phyloP scores from a whole-genome alignment of 2,329 filamentous ascomycete species.

The Cladophialophora yegresii region DNA sequence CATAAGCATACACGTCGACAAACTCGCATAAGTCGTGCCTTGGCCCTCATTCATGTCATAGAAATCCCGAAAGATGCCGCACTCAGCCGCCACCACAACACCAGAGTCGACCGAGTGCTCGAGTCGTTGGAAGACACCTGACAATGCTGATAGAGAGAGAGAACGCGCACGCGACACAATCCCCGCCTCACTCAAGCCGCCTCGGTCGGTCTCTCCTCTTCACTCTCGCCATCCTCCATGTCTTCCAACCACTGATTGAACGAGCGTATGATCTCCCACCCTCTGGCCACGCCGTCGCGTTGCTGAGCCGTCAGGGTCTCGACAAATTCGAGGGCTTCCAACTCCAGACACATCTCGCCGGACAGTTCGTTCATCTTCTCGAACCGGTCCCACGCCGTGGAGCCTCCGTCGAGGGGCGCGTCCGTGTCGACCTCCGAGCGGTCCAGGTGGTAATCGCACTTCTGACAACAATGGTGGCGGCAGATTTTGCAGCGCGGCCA shows the following conservation, averaged over 20 bases:
- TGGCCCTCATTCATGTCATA: neutral
- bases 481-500: neutral
- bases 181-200: neutral
- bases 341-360: neutral
- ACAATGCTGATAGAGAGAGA: neutral
- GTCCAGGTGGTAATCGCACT: neutral
- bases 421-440: neutral
- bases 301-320: neutral
- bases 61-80: neutral
- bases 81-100: neutral
- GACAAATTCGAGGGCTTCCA: neutral
- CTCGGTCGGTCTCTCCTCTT: neutral
- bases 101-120: neutral
- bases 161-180: neutral
- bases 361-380: neutral
- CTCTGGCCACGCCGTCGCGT: neutral
- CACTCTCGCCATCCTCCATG: neutral
- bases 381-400: neutral
- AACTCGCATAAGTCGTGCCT: neutral
- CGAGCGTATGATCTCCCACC: neutral
- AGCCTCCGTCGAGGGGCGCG: no score
- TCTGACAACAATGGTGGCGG: neutral
- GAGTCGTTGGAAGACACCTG: neutral
- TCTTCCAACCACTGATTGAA: neutral
- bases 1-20: neutral